Evolutionary conservation across 805 yeast species (phyloP), one percentile per base, ranked within the genome.

Genomic region (Wickerhamiella cacticola): DNA sequence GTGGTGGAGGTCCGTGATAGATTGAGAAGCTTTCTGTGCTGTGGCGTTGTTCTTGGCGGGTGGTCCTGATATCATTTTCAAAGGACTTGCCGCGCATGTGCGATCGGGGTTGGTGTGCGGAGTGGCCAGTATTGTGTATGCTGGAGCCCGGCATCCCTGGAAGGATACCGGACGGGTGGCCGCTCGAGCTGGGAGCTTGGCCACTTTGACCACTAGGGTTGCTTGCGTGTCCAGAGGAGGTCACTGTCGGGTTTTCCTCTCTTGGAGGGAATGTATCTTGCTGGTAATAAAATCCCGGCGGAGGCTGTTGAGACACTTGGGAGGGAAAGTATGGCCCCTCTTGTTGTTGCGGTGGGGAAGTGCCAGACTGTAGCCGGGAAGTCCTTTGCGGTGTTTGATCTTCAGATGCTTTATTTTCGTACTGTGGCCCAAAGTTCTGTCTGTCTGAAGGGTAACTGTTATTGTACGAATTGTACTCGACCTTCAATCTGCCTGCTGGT

Each of bases 21-120:
- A 31, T 31, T 18, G 36, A 31, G 36, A 31, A 31, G 36, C 36
- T 31, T 31, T 31, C 36, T 15, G 36, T 31, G 36, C 25, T 22
- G 16, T 36, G 41, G 24, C 16, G 24, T 36, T 36, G 41, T 22
- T 36, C 41, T 21, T 36, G 41, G 15, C 41, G 24, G 26, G 41
- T 36, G 21, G 41, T 22, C 24, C 15, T 24, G 25, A 36, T 22
- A 21, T 36, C 41, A 36, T 22, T 36, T 21, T 36, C 41, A 21
- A 36, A 19, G 25, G 28, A 21, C 25, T 19, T 28, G 7, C 45
- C 45, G 22, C 45, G 33, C 23, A 16, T 40, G 25, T 24, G 31
- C 19, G 33, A 15, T 40, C n/a, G 41, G 22, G 5, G 22, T 6
- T 18, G 41, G 26, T 36, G 28, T 36, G 9, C 13, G 21, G 28